Evolutionary conservation across 2,329 filamentous ascomycete species (phyloP).

Genomic region (Neobulgaria alba): DNA sequence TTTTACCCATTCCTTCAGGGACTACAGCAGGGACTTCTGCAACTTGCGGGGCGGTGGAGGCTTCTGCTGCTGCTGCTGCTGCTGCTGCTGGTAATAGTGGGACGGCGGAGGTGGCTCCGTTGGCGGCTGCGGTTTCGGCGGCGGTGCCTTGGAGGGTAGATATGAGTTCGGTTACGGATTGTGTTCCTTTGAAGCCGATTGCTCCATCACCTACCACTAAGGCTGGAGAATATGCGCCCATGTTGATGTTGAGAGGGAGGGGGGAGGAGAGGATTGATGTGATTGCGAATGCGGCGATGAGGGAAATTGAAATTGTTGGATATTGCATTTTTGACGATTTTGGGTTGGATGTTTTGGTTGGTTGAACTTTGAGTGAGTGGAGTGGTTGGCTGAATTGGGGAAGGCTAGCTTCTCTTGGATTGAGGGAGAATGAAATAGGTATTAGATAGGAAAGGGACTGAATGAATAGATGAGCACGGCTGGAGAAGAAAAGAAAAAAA

Average conservation of each 20-base stretch:
- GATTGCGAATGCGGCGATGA: neutral
- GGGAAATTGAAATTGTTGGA: neutral
- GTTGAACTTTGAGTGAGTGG: no score
- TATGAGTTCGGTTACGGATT: conserved; percentile 9
- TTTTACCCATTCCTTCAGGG: neutral
- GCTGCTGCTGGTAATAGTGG: neutral
- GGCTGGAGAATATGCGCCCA: conserved; percentile 17
- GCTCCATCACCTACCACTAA: conserved; percentile 21
- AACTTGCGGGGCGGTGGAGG: neutral
- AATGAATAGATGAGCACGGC: neutral
- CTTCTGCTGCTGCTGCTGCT: no score
- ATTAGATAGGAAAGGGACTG: neutral
- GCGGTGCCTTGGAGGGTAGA: conserved; percentile 11
- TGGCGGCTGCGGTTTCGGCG: conserved; percentile 3
- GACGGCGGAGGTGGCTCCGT: neutral
- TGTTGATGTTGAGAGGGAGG: conserved; percentile 17
- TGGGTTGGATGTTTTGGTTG: neutral
- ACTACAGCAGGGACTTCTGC: neutral
- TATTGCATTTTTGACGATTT: neutral
- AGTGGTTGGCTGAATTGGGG: neutral
- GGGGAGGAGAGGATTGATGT: neutral
- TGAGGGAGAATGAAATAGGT: neutral
- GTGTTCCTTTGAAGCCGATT: conserved; percentile 13
- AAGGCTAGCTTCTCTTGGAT: neutral
- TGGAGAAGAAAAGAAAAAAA: neutral